Evolutionary conservation across 192 early-diverging fungal genomes (phyloP), one percentile per base, ranked within the genome.

Genomic region (Endogone sp.): DNA sequence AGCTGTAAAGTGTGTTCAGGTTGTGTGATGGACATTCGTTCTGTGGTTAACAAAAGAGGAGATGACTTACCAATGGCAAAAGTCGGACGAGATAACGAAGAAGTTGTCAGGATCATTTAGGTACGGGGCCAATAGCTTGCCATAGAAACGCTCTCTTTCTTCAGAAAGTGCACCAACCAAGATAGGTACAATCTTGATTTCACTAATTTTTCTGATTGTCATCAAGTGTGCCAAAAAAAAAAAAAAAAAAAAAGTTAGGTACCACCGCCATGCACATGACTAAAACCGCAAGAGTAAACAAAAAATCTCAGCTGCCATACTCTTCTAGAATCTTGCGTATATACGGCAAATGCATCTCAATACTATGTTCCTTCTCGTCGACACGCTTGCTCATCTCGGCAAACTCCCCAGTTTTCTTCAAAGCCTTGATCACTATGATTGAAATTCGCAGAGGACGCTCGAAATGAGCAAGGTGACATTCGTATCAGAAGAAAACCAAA

Each of bases 281-380:
- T n/a, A n/a, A n/a, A n/a, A n/a, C n/a, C n/a, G n/a, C n/a, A n/a
- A n/a, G n/a, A n/a, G n/a, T n/a, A n/a, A n/a, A n/a, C n/a, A n/a
- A n/a, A n/a, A n/a, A n/a, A n/a, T n/a, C n/a, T n/a, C n/a, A n/a
- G n/a, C n/a, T n/a, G n/a, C n/a, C n/a, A n/a, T n/a, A 89, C 90
- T 74, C 65, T 75, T 90, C 85, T 79, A 98, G 91, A 24, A 91
- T 81, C 73, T 93, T 92, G 79, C 89, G 90, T 4, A 92, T 85
- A 78, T 88, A 98, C 10, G 97, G 97, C 63, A 98, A 71, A 69
- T 99, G 95, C 95, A 99, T 94, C 72, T 98, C 97, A 70, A 99
- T 87, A 74, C 94, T 95, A 74, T 99, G 97, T 73, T 99, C 97
- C 54, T 92, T 89, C 71, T 98, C 94, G 69, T 99, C 97, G 4